A percentile compares a stretch with the other conserved stretches of the same genome.
Conservation (phyloP, 2,329 filamentous ascomycete genomes). For the Xylaria sp. region DNA sequence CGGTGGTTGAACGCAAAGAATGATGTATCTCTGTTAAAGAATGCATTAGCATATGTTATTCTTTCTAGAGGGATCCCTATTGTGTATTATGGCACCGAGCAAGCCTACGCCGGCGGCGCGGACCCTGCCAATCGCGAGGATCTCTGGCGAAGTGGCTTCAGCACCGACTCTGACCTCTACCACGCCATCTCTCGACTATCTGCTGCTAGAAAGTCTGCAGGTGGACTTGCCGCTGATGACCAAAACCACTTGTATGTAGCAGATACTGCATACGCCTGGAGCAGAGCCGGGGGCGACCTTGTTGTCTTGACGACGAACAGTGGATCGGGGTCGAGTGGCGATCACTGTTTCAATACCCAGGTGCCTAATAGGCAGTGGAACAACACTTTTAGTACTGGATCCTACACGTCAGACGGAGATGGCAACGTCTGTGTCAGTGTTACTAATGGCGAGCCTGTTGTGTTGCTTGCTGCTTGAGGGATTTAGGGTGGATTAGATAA, state of each 20-base stretch:
- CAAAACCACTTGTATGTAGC: conserved; percentile 27
- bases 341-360: conserved; percentile 25
- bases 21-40: conserved; percentile 23
- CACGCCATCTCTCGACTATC: conserved; percentile 21
- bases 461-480: conserved; percentile 21
- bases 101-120: conserved; percentile 21
- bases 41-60: conserved; percentile 29
- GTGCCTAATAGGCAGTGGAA: conserved; percentile 26
- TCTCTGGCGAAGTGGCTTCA: conserved; percentile 28
- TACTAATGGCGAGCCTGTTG: conserved; percentile 25
- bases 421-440: conserved; percentile 18
- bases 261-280: conserved; percentile 32
- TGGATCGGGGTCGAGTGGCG: conserved; percentile 1
- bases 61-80: conserved; percentile 26
- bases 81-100: conserved; percentile 31
- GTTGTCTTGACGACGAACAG: conserved; percentile 26
- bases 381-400: conserved; percentile 16
- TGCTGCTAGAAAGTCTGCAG: conserved; percentile 24
- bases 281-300: conserved; percentile 25
- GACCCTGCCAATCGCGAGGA: conserved; percentile 32
- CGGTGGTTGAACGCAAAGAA: conserved; percentile 27
- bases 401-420: conserved; percentile 14
- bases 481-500: neutral
- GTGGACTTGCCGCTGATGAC: conserved; percentile 27
- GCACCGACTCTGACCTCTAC: conserved; percentile 22